These are phyloP conservation scores for Lentinus brumalis DNA, from an alignment of 768 basidiomycete species.

Conservation along the genomic window DNA sequence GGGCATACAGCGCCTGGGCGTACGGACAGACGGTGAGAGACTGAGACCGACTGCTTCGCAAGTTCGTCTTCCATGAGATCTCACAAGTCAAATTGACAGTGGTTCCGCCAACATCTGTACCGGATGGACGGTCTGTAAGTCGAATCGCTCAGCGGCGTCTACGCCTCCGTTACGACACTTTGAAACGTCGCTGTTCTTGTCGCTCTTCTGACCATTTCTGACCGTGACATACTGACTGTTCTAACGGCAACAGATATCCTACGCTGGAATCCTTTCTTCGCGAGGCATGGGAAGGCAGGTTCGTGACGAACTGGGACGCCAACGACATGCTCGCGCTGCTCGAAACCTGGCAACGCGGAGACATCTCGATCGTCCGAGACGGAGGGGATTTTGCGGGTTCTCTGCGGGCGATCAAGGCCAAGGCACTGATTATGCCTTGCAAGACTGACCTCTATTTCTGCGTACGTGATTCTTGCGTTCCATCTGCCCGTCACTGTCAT, in stretches of 20 bases:
- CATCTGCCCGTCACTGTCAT: neutral
- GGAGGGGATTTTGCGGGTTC: slow-evolving; percentile 44
- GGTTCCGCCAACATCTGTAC: slow-evolving; percentile 52
- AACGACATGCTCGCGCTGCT: slow-evolving; percentile 53
- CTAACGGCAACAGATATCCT: slow-evolving; percentile 38
- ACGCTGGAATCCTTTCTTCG: slow-evolving; percentile 49
- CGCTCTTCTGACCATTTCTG: neutral
- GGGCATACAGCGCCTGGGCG: slow-evolving; percentile 58
- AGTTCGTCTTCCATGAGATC: neutral
- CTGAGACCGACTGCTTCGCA: neutral
- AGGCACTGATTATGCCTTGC: slow-evolving; percentile 55
- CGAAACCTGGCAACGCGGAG: slow-evolving; percentile 52
- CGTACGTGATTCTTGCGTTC: slow-evolving; percentile 26
- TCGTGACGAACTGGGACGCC: slow-evolving; percentile 51
- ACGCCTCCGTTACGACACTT: neutral
- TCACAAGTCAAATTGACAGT: slow-evolving; percentile 34
- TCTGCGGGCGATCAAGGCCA: slow-evolving; percentile 46
- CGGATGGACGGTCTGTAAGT: slow-evolving; percentile 43
- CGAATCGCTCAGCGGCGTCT: neutral
- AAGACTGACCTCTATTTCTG: slow-evolving; percentile 62
- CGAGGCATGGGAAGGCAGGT: slow-evolving; percentile 51
- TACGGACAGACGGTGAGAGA: slow-evolving; percentile 50
- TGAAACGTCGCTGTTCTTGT: neutral
- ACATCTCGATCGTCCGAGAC: slow-evolving; percentile 48
- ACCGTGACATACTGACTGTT: neutral